A percentile compares a stretch with the other conserved stretches of the same genome.
Conservation (phyloP, 2,329 filamentous ascomycete species). For the Apiospora aurea region DNA sequence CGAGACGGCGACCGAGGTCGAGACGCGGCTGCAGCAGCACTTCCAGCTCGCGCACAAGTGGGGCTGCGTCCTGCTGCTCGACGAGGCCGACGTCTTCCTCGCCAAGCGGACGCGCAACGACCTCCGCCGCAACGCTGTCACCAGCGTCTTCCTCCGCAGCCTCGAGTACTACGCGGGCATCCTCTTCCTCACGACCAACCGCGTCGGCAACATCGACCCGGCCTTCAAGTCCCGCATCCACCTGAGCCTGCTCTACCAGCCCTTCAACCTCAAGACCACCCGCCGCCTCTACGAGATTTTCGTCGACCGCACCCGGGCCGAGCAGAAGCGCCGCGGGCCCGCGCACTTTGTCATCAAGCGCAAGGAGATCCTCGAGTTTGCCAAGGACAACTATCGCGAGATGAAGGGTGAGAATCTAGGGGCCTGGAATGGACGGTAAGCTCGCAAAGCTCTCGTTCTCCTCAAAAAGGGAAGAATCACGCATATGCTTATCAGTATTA, state of each 20-base stretch:
- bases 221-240: constrained; percentile 38
- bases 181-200: constrained; percentile 47
- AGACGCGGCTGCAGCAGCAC: not conserved
- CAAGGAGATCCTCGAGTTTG: not conserved
- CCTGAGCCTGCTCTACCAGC: constrained; percentile 41
- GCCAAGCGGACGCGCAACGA: not conserved
- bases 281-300: constrained; percentile 26
- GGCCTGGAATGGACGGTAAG: not conserved
- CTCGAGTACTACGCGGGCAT: constrained; percentile 45
- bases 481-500: too few relatives aligned
- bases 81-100: constrained; percentile 22
- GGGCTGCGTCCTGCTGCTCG: constrained; percentile 8
- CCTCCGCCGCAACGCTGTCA: constrained; percentile 5
- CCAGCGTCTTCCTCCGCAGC: constrained; percentile 19
- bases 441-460: not conserved
- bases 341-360: constrained; percentile 23
- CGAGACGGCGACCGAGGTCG: not conserved
- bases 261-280: constrained; percentile 24
- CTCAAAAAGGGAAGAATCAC: not conserved
- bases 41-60: constrained; percentile 23
- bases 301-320: constrained; percentile 21
- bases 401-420: not conserved
- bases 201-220: constrained; percentile 39
- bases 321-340: constrained; percentile 25
- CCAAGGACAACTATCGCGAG: not conserved